A percentile compares a stretch with the other conserved stretches of the same genome.
phyloP scores from a whole-genome alignment of 768 basidiomycete genomes.

The Hysterangium stoloniferum region DNA sequence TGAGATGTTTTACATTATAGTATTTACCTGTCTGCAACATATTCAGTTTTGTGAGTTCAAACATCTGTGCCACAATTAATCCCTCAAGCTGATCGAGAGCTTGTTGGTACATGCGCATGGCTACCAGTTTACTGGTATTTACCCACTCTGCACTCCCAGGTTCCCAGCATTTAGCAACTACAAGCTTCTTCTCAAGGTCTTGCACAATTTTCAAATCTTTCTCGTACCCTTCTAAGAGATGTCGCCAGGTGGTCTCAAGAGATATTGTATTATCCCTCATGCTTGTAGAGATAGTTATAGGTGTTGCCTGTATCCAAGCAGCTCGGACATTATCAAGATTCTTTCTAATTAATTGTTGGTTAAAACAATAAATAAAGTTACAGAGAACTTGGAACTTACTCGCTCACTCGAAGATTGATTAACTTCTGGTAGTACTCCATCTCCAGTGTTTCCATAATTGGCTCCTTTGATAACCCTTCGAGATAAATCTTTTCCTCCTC shows the following conservation, averaged over 20 bases:
- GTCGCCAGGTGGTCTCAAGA: too few species aligned
- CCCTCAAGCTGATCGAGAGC: constrained; percentile 24
- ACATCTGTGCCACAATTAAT: constrained; percentile 23
- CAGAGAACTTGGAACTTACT: background rate
- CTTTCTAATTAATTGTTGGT: too few species aligned
- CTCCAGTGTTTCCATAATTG: background rate
- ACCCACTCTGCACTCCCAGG: constrained; percentile 12
- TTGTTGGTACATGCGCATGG: constrained; percentile 14
- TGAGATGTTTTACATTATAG: background rate
- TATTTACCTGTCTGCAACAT: constrained; percentile 19
- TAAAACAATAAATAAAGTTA: too few species aligned
- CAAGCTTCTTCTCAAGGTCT: constrained; percentile 12
- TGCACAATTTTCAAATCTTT: too few species aligned
- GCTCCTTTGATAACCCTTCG: background rate
- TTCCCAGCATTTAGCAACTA: constrained; percentile 15
- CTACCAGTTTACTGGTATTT: background rate
- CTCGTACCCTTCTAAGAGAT: too few species aligned
- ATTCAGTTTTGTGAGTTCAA: constrained; percentile 25
- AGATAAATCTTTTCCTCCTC: background rate
- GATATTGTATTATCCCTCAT: background rate
- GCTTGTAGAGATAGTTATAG: background rate
- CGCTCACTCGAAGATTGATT: background rate
- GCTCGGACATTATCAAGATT: too few species aligned
- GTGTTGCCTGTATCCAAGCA: background rate
- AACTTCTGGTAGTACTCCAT: background rate